Base-by-base conservation (phyloP, 2,329 filamentous ascomycete species). In the Penicillium decumbens region DNA sequence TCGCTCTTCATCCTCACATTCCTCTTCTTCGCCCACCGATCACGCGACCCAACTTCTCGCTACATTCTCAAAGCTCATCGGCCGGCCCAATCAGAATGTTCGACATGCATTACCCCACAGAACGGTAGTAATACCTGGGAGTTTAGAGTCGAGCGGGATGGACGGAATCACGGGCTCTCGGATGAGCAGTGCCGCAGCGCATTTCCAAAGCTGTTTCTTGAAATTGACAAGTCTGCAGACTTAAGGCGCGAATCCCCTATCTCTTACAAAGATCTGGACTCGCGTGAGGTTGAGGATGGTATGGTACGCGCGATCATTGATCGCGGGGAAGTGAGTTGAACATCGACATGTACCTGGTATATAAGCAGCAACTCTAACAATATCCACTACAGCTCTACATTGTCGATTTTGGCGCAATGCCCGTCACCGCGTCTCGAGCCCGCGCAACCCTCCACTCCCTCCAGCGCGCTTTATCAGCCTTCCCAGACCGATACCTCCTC, bases 381-480 rank as follows among this genome's bases (percentile, higher is more conserved):
- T 9, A 20, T 9, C 10, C 0, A 4, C 2, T 23, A 12, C 27
- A 73, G 70, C 39, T 73, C 4, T 72, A 70, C 50, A 62, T 72
- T 3, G 50, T 72, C 41, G 63, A 70, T 25, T 70, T 62, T 32
- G 66, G 60, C 3, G 53, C 62, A 6, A 65, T 66, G 64, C 62
- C 63, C 0, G 59, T 56, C 6, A 72, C 70, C 6, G 68, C 61
- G 40, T 60, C 67, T 0, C 66, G 70, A 10, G 70, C 64, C 9
- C 67, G 65, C 55, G 74, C 74, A 2, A 75, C 74, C 0, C 64
- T 79, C 2, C 70, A 75, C 54, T 68, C 75, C 6, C 65, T 80
- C 27, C 68, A 79, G 51, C 75, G 77, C 28, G 75, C 77, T 7
- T 65, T 80, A 12, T 56, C 66, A 27, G 63, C 72, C 2, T 67